These are phyloP conservation scores for Umbelopsis sp. DNA, from an alignment of 192 early-diverging fungal species.

Conservation along the genomic window DNA sequence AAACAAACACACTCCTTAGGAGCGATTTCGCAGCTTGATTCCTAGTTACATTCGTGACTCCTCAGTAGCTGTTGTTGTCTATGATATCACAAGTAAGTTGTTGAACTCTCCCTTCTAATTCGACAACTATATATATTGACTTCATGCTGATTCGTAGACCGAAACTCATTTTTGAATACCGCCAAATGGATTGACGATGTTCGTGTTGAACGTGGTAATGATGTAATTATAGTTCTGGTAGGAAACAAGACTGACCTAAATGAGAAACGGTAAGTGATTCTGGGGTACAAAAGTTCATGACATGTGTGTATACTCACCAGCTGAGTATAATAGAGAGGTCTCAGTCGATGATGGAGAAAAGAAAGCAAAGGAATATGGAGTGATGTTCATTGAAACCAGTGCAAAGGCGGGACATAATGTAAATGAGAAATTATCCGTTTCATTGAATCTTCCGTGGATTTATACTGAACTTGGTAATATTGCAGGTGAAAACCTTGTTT, in stretches of 20 bases:
- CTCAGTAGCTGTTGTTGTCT: conserved; percentile 95
- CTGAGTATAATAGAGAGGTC: conserved; percentile 69
- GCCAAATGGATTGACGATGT: conserved; percentile 99
- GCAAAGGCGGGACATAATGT: conserved; percentile 98
- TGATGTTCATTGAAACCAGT: conserved; percentile 99
- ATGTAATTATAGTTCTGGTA: conserved; percentile 97
- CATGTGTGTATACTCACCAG: not conserved
- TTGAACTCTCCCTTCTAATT: not conserved
- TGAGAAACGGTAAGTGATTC: conserved; percentile 74
- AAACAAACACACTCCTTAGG: conserved; percentile 48
- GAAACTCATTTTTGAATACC: conserved; percentile 95
- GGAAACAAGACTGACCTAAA: conserved; percentile 99
- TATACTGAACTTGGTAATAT: not conserved
- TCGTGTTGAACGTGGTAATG: conserved; percentile 94
- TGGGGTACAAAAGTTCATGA: conserved; percentile 17
- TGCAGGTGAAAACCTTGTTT: conserved; percentile 87
- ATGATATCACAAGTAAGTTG: conserved; percentile 90
- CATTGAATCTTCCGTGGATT: not conserved
- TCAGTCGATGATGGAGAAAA: conserved; percentile 97
- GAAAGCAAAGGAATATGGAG: conserved; percentile 94
- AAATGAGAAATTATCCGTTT: not conserved
- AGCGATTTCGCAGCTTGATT: conserved; percentile 96
- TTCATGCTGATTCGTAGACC: conserved; percentile 56
- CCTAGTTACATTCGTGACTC: conserved; percentile 99
- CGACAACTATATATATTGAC: conserved; percentile 13